Evolutionary conservation across 2,329 filamentous ascomycete species (phyloP).

Genomic region (Neonectria coccinea): DNA sequence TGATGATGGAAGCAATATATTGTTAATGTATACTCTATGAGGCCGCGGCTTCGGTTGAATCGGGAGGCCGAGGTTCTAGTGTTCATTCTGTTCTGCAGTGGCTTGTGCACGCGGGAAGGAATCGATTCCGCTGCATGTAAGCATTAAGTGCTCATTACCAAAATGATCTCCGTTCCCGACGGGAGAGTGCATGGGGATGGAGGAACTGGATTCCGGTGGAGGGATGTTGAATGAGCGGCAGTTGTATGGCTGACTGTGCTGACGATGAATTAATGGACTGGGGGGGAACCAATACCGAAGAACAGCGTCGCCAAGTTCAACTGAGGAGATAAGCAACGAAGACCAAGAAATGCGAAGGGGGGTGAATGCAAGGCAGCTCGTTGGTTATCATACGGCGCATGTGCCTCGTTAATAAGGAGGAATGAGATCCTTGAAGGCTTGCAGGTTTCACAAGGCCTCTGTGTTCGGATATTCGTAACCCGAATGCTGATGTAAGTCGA

Average conservation of each 20-base stretch:
- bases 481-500: neutral
- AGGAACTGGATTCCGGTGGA: neutral
- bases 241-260: neutral
- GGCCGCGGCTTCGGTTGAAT: neutral
- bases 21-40: slow-evolving; percentile 5
- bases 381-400: neutral
- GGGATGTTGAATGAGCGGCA: neutral
- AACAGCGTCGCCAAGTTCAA: neutral
- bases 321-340: neutral
- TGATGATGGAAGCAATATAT: slow-evolving; percentile 18
- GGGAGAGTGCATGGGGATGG: neutral
- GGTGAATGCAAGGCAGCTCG: neutral
- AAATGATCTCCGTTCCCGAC: neutral
- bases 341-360: neutral
- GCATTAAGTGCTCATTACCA: neutral
- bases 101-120: slow-evolving; percentile 27
- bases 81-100: neutral
- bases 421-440: neutral
- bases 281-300: neutral
- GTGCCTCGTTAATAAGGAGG: neutral
- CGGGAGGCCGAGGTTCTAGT: neutral
- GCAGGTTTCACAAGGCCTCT: neutral
- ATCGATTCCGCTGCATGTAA: slow-evolving; percentile 16
- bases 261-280: neutral
- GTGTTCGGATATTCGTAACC: neutral